Conservation (phyloP, 805 yeast species). For the Barnettozyma californica region DNA sequence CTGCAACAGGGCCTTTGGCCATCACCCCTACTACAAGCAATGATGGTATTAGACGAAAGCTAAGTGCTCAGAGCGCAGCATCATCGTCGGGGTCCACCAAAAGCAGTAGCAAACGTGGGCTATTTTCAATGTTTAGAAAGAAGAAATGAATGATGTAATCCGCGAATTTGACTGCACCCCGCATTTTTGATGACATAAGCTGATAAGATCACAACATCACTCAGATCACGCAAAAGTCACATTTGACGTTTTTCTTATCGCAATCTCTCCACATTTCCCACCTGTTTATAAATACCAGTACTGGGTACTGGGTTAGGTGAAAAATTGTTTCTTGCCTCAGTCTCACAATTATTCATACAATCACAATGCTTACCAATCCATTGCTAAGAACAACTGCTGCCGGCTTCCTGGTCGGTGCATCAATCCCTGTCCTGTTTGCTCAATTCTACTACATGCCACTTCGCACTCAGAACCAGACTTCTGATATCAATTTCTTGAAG, state of each 20-base stretch:
- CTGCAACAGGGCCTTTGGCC: slow-evolving; percentile 4
- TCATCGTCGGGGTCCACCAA: not conserved
- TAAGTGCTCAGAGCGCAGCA: slow-evolving; percentile 4
- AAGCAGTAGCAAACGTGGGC: slow-evolving; percentile 9
- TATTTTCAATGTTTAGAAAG: slow-evolving; percentile 14
- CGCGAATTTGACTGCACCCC: not conserved
- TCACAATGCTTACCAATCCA: slow-evolving; percentile 3
- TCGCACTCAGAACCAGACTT: slow-evolving; percentile 14
- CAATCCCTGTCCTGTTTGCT: slow-evolving; percentile 21
- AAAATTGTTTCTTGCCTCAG: too few species aligned
- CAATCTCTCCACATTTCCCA: not conserved
- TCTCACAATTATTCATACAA: not conserved
- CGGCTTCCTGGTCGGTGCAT: slow-evolving; percentile 23
- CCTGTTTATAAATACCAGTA: not conserved
- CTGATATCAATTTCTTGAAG: slow-evolving; percentile 20
- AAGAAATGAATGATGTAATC: slow-evolving; percentile 11
- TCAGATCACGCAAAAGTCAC: not conserved
- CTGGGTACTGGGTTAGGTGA: too few species aligned
- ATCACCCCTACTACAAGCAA: slow-evolving; percentile 1
- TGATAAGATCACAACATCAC: not conserved
- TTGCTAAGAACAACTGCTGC: slow-evolving; percentile 18
- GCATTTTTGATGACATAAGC: not conserved
- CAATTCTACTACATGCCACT: slow-evolving; percentile 18
- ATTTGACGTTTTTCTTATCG: not conserved
- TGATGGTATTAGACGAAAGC: slow-evolving; percentile 5